A percentile compares a stretch with the other conserved stretches of the same genome.
These are phyloP conservation scores for Fagus crenata DNA, from an alignment of 306 rosid species.

Conservation along the genomic window DNA sequence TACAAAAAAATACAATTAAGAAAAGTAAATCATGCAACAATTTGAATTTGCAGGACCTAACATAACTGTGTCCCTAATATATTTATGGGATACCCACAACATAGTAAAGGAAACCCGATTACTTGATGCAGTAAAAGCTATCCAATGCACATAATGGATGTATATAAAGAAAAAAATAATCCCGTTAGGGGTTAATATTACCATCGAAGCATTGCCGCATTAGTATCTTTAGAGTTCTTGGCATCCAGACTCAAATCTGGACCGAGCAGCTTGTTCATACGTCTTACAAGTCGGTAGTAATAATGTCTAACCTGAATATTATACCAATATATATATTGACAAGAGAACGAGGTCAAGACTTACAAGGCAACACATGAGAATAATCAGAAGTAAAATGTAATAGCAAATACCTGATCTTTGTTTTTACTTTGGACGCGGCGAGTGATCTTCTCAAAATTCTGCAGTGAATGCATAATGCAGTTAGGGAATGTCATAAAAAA, in stretches of 20 bases:
- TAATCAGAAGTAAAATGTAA: background rate
- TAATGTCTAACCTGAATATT: constrained; percentile 85
- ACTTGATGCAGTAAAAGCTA: constrained; percentile 15
- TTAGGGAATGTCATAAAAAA: constrained; percentile 23
- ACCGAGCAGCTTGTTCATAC: constrained; percentile 97
- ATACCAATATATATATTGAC: background rate
- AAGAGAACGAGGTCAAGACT: constrained; percentile 6
- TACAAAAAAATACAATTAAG: constrained; percentile 4
- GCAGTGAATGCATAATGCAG: constrained; percentile 33
- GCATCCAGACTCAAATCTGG: constrained; percentile 92
- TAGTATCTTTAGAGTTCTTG: constrained; percentile 88
- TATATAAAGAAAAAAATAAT: background rate
- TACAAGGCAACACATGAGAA: background rate
- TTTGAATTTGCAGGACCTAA: background rate
- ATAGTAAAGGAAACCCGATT: background rate
- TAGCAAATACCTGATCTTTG: constrained; percentile 72
- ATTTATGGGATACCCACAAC: background rate
- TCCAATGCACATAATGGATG: background rate
- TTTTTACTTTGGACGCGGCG: constrained; percentile 94
- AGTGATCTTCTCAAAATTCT: constrained; percentile 98
- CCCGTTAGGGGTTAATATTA: constrained; percentile 36
- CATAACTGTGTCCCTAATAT: background rate
- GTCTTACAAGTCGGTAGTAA: constrained; percentile 96
- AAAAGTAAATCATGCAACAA: background rate
- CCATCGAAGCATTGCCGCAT: constrained; percentile 99